Evolutionary conservation across 768 basidiomycete species (phyloP).

Genomic region (Scleroderma citrinum): DNA sequence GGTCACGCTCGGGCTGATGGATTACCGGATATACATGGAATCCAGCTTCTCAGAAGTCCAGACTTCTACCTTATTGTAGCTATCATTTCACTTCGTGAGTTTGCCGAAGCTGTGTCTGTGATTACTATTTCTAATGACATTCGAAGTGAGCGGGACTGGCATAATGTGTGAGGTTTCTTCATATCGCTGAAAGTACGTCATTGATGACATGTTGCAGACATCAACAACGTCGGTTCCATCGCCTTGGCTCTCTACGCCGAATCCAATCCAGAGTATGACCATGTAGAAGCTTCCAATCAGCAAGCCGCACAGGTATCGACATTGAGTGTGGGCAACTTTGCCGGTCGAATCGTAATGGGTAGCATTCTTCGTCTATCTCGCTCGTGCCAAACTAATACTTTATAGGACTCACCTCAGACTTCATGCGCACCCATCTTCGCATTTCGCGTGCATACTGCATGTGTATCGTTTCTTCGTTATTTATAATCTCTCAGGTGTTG

Average conservation of each 20-base stretch:
- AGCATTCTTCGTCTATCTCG: neutral
- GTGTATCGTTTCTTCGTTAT: conserved; percentile 55
- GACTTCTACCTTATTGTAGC: conserved; percentile 67
- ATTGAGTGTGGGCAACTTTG: conserved; percentile 76
- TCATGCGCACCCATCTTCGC: conserved; percentile 47
- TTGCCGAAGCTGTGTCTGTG: neutral
- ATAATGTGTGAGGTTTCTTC: conserved; percentile 55
- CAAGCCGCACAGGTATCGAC: conserved; percentile 84
- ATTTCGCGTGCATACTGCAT: conserved; percentile 69
- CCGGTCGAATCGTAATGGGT: conserved; percentile 77
- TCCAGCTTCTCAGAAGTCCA: conserved; percentile 38
- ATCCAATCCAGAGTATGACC: conserved; percentile 56
- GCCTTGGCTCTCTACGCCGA: conserved; percentile 63
- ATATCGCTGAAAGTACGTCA: conserved; percentile 25
- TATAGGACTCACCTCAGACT: conserved; percentile 66
- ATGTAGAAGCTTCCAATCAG: conserved; percentile 58
- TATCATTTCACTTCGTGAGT: conserved; percentile 54
- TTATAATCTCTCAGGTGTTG: conserved; percentile 67
- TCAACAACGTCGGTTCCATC: conserved; percentile 81
- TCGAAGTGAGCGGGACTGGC: conserved; percentile 60
- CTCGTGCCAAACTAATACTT: neutral
- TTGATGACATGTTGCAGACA: conserved; percentile 66
- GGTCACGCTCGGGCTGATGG: conserved; percentile 10
- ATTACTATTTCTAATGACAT: neutral
- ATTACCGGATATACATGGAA: conserved; percentile 51